A percentile compares a stretch with the other conserved stretches of the same genome.
phyloP scores from a whole-genome alignment of 805 yeast species.

The Lachancea waltii region DNA sequence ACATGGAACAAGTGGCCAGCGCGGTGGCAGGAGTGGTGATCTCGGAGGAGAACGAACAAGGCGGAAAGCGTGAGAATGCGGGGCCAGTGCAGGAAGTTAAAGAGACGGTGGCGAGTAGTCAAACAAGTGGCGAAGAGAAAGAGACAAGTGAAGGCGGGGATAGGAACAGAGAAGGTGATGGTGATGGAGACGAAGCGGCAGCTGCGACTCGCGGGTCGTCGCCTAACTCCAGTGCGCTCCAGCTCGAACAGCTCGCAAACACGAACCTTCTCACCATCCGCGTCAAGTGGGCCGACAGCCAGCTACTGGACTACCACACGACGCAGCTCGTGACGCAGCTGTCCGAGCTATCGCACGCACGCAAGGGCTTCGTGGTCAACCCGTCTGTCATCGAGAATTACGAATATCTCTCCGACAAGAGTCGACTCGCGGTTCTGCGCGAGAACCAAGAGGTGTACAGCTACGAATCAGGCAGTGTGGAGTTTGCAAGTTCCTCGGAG shows the following conservation, averaged over 20 bases:
- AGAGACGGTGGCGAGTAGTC: no score
- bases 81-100: no score
- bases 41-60: background rate
- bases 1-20: constrained; percentile 1
- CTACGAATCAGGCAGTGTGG: constrained; percentile 22
- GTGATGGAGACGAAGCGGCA: background rate
- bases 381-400: constrained; percentile 26
- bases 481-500: constrained; percentile 16
- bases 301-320: constrained; percentile 5
- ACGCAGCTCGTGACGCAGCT: constrained; percentile 7
- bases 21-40: constrained; percentile 2
- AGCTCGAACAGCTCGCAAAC: constrained; percentile 28
- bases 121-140: background rate
- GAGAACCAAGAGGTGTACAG: constrained; percentile 19
- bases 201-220: constrained; percentile 2
- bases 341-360: constrained; percentile 11
- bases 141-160: constrained; percentile 4
- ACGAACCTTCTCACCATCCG: constrained; percentile 25
- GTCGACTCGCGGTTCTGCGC: constrained; percentile 18
- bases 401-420: constrained; percentile 24
- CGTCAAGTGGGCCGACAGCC: constrained; percentile 16
- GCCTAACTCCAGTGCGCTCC: constrained; percentile 6
- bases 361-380: constrained; percentile 19
- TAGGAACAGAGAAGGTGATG: background rate
- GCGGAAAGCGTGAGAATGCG: no score